Percentiles rank a stretch among this genome's conserved stretches.
Conservation (phyloP, 164 flowering plant species). For the Annona squamosa region DNA sequence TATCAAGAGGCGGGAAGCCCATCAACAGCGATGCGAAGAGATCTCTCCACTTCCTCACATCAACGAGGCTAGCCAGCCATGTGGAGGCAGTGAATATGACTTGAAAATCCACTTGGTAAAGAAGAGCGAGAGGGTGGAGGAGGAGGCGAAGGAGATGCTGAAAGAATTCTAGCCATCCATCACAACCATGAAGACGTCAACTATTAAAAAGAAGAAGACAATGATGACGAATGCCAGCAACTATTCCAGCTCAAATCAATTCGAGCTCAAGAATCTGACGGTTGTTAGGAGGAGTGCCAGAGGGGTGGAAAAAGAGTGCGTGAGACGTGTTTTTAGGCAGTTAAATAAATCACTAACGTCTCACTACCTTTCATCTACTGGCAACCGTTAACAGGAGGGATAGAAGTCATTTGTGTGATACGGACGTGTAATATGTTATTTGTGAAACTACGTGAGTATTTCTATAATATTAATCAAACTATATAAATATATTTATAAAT, state of each 20-base stretch:
- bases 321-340: too few relatives aligned
- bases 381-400: too few relatives aligned
- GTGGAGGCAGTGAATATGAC: conserved; percentile 38
- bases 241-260: conserved; percentile 83
- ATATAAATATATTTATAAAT: too few relatives aligned
- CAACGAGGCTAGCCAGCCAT: conserved; percentile 51
- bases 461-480: too few relatives aligned
- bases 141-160: conserved; percentile 39
- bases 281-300: conserved; percentile 33
- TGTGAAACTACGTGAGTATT: too few relatives aligned
- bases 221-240: conserved; percentile 36
- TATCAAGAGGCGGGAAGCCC: conserved; percentile 32
- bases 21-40: conserved; percentile 41
- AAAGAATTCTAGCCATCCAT: conserved; percentile 28
- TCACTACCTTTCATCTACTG: too few relatives aligned
- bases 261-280: conserved; percentile 73
- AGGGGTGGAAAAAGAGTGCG: too few relatives aligned
- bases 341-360: too few relatives aligned
- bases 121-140: conserved; percentile 41
- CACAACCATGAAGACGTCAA: conserved; percentile 13
- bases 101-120: conserved; percentile 28
- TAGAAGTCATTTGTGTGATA: too few relatives aligned
- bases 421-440: too few relatives aligned
- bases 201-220: conserved; percentile 57
- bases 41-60: conserved; percentile 69